phyloP scores from a whole-genome alignment of 495 filamentous ascomycete species.

The Neurospora sp. region DNA sequence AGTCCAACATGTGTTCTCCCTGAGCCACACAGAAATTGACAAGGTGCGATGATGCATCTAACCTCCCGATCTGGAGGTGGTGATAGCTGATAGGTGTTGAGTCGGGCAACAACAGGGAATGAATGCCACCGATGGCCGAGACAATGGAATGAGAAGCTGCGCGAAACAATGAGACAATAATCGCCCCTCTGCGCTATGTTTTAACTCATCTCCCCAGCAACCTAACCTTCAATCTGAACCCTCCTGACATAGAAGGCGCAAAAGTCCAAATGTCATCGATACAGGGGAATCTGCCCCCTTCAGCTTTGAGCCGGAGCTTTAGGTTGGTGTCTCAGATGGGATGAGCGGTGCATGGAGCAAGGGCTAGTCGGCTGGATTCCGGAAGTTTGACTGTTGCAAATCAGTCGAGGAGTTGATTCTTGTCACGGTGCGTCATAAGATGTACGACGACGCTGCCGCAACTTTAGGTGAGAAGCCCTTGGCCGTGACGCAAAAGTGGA shows the following conservation, averaged over 20 bases:
- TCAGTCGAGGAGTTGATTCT: background rate
- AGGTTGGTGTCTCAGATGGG: background rate
- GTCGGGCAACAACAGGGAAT: background rate
- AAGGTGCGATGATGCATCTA: background rate
- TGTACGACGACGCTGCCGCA: background rate
- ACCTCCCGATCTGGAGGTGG: background rate
- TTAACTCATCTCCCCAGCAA: background rate
- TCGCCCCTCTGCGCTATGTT: background rate
- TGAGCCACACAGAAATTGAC: background rate
- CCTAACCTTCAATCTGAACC: background rate
- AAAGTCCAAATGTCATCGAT: background rate
- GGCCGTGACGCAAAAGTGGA: background rate
- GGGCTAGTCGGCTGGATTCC: background rate
- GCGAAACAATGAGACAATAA: background rate
- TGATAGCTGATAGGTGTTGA: background rate
- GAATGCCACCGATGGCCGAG: background rate
- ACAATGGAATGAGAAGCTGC: background rate
- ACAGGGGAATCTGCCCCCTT: background rate
- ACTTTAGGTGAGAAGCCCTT: background rate
- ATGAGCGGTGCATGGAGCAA: background rate
- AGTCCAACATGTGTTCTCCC: background rate
- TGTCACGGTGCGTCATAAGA: background rate
- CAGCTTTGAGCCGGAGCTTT: background rate
- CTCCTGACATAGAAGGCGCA: background rate
- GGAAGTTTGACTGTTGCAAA: background rate